Evolutionary conservation across 331 rosid species (phyloP).

Genomic region (Acacia pycnantha): DNA sequence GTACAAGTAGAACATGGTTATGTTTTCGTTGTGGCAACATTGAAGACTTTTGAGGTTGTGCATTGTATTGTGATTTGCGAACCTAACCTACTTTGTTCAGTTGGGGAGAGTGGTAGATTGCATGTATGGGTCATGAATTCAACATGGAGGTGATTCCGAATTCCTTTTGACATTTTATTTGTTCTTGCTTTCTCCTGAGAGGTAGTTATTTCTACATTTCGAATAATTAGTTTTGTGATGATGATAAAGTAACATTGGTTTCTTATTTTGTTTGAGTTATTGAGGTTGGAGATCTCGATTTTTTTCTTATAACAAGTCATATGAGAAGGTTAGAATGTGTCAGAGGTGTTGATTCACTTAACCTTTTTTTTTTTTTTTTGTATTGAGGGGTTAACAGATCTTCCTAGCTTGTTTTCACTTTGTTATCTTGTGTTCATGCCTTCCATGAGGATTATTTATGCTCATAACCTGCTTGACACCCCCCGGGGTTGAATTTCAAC

Average conservation of each 20-base stretch:
- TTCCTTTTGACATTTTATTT: slow-evolving; percentile 4
- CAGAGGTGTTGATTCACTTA: too few relatives aligned
- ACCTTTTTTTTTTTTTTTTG: too few relatives aligned
- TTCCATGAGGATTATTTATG: background rate
- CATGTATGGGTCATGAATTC: slow-evolving; percentile 90
- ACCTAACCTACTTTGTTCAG: slow-evolving; percentile 69
- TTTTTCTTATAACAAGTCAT: too few relatives aligned
- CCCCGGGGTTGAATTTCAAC: background rate
- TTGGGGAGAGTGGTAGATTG: slow-evolving; percentile 84
- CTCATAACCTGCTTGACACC: background rate
- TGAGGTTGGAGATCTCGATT: background rate
- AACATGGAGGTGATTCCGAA: slow-evolving; percentile 68
- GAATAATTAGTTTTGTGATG: background rate
- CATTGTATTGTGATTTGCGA: slow-evolving; percentile 68
- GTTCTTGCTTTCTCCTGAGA: slow-evolving; percentile 2
- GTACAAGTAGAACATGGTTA: slow-evolving; percentile 71
- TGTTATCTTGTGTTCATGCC: background rate
- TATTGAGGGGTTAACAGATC: background rate
- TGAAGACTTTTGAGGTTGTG: slow-evolving; percentile 51
- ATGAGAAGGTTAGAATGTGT: too few relatives aligned
- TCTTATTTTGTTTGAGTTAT: background rate
- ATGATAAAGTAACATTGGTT: background rate
- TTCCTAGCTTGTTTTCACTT: background rate
- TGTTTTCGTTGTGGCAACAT: slow-evolving; percentile 59
- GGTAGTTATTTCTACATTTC: slow-evolving; percentile 15